Conservation (phyloP, 2,329 filamentous ascomycete species). For the Penicillium sp. region DNA sequence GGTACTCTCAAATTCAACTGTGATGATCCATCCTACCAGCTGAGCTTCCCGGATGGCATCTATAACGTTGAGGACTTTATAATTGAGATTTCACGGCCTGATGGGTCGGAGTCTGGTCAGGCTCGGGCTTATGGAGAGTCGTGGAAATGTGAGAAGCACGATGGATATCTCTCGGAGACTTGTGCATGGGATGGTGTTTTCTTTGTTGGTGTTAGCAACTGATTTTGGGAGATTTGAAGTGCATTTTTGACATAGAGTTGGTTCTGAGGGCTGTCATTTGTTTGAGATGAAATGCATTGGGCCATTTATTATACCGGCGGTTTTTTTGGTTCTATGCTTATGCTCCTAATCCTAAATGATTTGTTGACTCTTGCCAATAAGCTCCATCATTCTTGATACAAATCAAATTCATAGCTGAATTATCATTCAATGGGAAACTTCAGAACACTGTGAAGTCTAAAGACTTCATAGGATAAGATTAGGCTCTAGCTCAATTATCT, state of each 20-base stretch:
- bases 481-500: too few relatives aligned
- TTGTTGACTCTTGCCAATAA: too few relatives aligned
- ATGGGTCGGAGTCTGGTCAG: slow-evolving; percentile 15
- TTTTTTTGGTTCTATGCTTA: too few relatives aligned
- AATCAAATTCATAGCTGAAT: too few relatives aligned
- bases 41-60: slow-evolving; percentile 22
- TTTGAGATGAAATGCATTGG: neutral
- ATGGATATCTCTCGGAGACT: slow-evolving; percentile 12
- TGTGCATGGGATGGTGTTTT: slow-evolving; percentile 25
- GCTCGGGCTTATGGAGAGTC: slow-evolving; percentile 7
- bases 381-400: too few relatives aligned
- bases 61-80: slow-evolving; percentile 24
- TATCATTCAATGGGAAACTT: too few relatives aligned
- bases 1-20: slow-evolving; percentile 19
- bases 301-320: neutral
- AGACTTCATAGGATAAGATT: too few relatives aligned
- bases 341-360: too few relatives aligned
- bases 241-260: neutral
- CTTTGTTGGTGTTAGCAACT: slow-evolving; percentile 15
- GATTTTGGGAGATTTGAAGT: neutral
- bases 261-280: neutral
- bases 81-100: slow-evolving; percentile 16
- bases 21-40: slow-evolving; percentile 16
- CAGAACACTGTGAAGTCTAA: too few relatives aligned
- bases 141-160: slow-evolving; percentile 20